phyloP scores from a whole-genome alignment of 1,284 basidiomycete genomes.

The Ganoderma resinaceum region DNA sequence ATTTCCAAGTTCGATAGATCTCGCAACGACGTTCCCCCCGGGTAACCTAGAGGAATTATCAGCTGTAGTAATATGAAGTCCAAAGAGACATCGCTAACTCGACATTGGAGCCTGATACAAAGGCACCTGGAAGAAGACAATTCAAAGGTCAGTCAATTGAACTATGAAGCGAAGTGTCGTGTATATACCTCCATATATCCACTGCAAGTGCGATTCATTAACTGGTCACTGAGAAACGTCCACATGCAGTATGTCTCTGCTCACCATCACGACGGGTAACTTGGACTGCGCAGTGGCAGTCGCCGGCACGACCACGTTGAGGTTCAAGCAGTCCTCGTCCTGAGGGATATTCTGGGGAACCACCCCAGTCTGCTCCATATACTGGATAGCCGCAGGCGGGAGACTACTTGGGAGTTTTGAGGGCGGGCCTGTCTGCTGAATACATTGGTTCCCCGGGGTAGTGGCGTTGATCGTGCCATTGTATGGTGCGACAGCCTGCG shows the following conservation, averaged over 20 bases:
- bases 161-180: not conserved
- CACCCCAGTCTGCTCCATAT: too few species aligned
- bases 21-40: not conserved
- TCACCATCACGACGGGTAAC: not conserved
- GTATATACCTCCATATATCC: not conserved
- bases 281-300: not conserved
- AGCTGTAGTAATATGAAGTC: not conserved
- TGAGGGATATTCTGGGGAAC: not conserved
- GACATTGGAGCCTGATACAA: not conserved
- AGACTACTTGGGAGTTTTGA: not conserved
- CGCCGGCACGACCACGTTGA: not conserved
- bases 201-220: not conserved
- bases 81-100: not conserved
- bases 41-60: not conserved
- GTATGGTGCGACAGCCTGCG: not conserved
- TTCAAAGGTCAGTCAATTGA: not conserved
- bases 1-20: not conserved
- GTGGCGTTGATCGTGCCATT: not conserved
- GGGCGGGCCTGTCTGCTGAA: not conserved
- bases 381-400: not conserved
- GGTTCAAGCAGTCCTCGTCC: not conserved
- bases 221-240: not conserved
- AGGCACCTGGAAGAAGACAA: not conserved
- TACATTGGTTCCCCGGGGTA: not conserved
- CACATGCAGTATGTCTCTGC: not conserved